Base-by-base conservation (phyloP, 257 asterid species). In the Misopates orontium region DNA sequence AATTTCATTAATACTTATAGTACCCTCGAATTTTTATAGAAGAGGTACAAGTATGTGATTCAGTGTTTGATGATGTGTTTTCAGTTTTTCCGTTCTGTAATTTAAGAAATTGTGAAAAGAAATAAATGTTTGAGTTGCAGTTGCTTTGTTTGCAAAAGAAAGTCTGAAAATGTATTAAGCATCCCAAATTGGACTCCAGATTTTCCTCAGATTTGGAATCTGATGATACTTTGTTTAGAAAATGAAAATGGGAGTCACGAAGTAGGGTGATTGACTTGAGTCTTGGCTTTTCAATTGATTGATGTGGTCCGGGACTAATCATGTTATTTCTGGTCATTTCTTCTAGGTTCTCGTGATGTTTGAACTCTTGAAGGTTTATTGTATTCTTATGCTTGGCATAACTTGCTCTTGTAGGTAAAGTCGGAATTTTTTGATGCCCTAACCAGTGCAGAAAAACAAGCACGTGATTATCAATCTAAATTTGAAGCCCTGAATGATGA, bases 401-500 rank as follows among this genome's bases (percentile, higher is more conserved):
- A 23, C 36, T 73, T 40, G 50, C 52, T 60, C 18, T 63, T 79
- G 75, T 73, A 88, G 99, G 99, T 94, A 54, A 94, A 94, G 68
- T 79, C 98, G 23, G 96, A 94, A 79, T 94, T 86, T 69, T 78
- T 94, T 67, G 95, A 90, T 73, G 99, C 98, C 31, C 83, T 94
- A 62, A 84, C 88, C 83, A 94, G 93, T 67, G 96, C 98, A 79
- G 99, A 94, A 69, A 94, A 88, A 83, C 89, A 85, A 80, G 97
- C 85, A 1, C 83, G 47, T 23, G 95, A 90, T 50, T 78, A 71
- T 75, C 85, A 77, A 63, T 77, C 95, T 47, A 88, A 88, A 69
- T 78, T 86, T 58, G 95, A 82, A 77, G 83, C 70, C 45, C 64
- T 88, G 64, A 83, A 56, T 78, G 86, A 77, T 32, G 89, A 76